phyloP scores from a whole-genome alignment of 164 flowering plant genomes.

The Macadamia tetraphylla region DNA sequence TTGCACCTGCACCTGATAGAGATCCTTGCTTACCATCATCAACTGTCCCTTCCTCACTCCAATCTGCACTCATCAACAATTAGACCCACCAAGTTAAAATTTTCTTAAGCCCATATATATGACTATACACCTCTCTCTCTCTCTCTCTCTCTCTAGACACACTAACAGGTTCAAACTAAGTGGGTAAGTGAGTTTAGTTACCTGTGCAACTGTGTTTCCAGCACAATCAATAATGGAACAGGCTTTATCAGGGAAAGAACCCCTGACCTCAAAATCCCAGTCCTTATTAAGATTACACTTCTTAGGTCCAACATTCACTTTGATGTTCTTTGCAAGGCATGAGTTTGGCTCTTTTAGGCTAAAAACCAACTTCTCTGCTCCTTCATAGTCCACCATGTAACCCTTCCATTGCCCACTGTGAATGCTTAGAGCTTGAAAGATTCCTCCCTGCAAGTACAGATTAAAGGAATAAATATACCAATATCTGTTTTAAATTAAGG shows the following conservation, averaged over 20 bases:
- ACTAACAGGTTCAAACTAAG: not conserved
- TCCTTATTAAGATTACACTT: constrained; percentile 18
- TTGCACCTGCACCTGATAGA: constrained; percentile 62
- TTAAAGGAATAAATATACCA: not conserved
- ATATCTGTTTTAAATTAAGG: too few relatives aligned
- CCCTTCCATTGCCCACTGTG: constrained; percentile 59
- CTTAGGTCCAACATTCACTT: constrained; percentile 31
- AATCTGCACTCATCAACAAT: constrained; percentile 31
- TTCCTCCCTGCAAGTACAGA: constrained; percentile 38
- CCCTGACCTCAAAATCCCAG: constrained; percentile 59
- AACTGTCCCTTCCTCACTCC: constrained; percentile 26
- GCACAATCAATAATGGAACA: constrained; percentile 51
- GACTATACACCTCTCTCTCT: too few relatives aligned
- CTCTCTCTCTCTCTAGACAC: too few relatives aligned
- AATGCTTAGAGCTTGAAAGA: constrained; percentile 57
- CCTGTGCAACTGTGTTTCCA: constrained; percentile 68
- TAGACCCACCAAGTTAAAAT: not conserved
- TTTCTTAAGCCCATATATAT: not conserved
- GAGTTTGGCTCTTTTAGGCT: constrained; percentile 52
- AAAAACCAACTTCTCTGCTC: constrained; percentile 49
- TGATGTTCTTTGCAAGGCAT: constrained; percentile 32
- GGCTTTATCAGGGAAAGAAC: constrained; percentile 53
- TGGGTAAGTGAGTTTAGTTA: constrained; percentile 7
- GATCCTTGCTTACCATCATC: constrained; percentile 46
- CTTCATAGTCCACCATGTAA: constrained; percentile 45